phyloP scores from a whole-genome alignment of 805 yeast species.

The Kluyveromyces dobzhanskii region DNA sequence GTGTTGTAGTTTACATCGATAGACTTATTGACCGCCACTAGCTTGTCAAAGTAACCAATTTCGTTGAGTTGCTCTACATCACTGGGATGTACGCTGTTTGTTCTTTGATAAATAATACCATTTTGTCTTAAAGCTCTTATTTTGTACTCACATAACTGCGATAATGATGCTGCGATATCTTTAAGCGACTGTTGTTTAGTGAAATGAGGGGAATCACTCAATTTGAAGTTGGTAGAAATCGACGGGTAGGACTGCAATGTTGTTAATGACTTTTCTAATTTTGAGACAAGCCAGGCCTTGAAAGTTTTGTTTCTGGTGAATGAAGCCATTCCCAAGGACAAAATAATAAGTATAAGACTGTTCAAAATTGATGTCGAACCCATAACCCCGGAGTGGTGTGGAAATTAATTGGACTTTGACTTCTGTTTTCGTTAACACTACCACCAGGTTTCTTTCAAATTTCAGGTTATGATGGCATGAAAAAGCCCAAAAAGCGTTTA shows the following conservation, averaged over 20 bases:
- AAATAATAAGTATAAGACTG: constrained; percentile 8
- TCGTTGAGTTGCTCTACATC: constrained; percentile 24
- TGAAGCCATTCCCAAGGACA: constrained; percentile 16
- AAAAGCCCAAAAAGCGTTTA: no score
- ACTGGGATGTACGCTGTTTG: constrained; percentile 9
- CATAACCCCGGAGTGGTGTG: background rate
- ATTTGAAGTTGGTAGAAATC: constrained; percentile 10
- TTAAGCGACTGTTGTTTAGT: constrained; percentile 5
- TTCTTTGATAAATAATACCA: constrained; percentile 13
- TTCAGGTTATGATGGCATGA: no score
- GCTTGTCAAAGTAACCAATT: constrained; percentile 46
- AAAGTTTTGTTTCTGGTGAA: constrained; percentile 17
- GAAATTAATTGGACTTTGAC: no score
- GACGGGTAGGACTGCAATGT: constrained; percentile 6
- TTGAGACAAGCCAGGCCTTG: constrained; percentile 13
- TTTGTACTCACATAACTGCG: constrained; percentile 14
- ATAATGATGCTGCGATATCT: constrained; percentile 10
- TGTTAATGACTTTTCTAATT: constrained; percentile 12
- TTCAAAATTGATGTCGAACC: background rate
- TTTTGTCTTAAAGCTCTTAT: constrained; percentile 15
- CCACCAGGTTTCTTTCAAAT: no score
- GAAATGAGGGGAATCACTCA: constrained; percentile 7
- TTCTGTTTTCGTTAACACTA: no score
- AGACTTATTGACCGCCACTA: constrained; percentile 40
- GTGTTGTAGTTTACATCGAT: constrained; percentile 41